Evolutionary conservation across 1,284 basidiomycete species (phyloP).

Genomic region (Nidula niveotomentosa): DNA sequence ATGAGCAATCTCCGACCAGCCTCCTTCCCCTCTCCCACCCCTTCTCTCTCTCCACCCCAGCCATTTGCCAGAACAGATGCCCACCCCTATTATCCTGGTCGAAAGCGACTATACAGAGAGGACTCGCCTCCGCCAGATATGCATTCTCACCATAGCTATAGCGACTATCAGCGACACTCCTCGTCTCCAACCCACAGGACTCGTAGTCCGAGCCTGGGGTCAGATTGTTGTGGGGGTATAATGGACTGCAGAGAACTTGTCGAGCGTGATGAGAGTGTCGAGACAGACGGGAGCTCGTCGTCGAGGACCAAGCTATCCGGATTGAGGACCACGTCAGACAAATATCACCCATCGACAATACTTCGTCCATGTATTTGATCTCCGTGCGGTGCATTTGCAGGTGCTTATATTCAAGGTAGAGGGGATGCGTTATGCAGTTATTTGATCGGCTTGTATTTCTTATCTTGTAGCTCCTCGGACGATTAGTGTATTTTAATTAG

Average conservation of each 20-base stretch:
- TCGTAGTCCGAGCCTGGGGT: conserved; percentile 23
- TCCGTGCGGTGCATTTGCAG: too few species aligned
- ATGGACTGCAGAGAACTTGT: conserved; percentile 44
- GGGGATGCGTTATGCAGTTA: too few species aligned
- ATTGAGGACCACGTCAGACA: conserved; percentile 15
- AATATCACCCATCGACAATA: background rate
- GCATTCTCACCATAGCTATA: conserved; percentile 4
- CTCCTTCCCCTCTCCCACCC: conserved; percentile 18
- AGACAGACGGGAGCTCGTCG: conserved; percentile 4
- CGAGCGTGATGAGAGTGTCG: conserved; percentile 6
- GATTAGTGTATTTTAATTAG: too few species aligned
- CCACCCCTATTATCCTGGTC: conserved; percentile 1
- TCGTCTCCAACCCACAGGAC: conserved; percentile 9
- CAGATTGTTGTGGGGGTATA: conserved; percentile 48
- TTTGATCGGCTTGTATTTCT: too few species aligned
- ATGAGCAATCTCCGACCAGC: conserved; percentile 13
- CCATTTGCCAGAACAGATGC: background rate
- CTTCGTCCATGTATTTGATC: background rate
- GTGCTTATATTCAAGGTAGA: too few species aligned
- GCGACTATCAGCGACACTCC: background rate
- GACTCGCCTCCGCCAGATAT: conserved; percentile 16
- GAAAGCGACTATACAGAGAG: conserved; percentile 21
- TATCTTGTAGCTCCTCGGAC: too few species aligned
- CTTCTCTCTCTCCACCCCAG: conserved; percentile 9
- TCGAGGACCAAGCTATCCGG: conserved; percentile 19